These are phyloP conservation scores for Euphorbia tirucalli DNA, from an alignment of 345 rosid species.

Conservation along the genomic window DNA sequence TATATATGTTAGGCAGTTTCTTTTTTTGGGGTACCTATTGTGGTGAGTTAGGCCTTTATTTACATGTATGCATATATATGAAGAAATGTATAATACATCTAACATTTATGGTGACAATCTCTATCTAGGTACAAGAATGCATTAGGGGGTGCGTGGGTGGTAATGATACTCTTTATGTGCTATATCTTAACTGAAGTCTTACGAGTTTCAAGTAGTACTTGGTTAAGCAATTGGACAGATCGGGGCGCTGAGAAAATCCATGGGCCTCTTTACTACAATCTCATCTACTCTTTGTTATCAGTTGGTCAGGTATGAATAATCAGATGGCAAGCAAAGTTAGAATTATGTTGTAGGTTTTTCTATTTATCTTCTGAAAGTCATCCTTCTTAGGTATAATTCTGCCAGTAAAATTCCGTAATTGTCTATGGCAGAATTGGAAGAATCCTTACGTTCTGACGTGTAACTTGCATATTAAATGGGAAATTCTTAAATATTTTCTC, in stretches of 20 bases:
- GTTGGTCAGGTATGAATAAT: slow-evolving; percentile 69
- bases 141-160: slow-evolving; percentile 97
- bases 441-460: neutral
- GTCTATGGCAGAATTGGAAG: neutral
- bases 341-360: neutral
- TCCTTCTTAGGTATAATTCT: neutral
- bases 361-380: neutral
- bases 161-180: slow-evolving; percentile 68
- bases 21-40: no score
- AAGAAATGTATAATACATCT: neutral
- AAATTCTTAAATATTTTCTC: neutral
- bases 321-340: neutral
- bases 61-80: no score
- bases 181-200: slow-evolving; percentile 73
- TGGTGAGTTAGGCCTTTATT: no score
- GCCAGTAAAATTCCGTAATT: neutral
- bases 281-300: slow-evolving; percentile 65
- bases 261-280: slow-evolving; percentile 74
- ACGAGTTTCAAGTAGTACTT: slow-evolving; percentile 89
- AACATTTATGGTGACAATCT: neutral
- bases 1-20: no score
- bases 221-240: slow-evolving; percentile 97
- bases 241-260: slow-evolving; percentile 48
- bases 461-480: neutral
- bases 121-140: slow-evolving; percentile 84